phyloP scores from a whole-genome alignment of 2,329 filamentous ascomycete genomes.

The Knufia fluminis region DNA sequence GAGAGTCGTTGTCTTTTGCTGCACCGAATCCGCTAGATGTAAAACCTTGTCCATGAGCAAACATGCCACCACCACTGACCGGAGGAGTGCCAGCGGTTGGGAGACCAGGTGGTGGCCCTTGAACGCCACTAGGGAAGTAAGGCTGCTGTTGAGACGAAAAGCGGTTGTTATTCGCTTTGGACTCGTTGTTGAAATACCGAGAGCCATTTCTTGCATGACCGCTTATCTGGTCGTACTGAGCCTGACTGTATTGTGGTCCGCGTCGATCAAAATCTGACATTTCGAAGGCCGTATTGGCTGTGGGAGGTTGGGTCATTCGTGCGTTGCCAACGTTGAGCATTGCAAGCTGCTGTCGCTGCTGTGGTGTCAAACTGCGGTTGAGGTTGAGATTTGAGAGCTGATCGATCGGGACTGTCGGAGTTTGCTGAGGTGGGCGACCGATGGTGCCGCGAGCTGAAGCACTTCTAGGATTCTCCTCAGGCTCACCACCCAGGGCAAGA shows the following conservation, averaged over 20 bases:
- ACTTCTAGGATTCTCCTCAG: conserved; percentile 57
- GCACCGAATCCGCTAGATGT: conserved; percentile 53
- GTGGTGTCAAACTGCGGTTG: conserved; percentile 67
- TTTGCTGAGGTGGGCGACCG: conserved; percentile 68
- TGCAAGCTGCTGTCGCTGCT: conserved; percentile 66
- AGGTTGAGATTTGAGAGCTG: conserved; percentile 49
- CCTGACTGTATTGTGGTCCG: conserved; percentile 54
- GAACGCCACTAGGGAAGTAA: conserved; percentile 76
- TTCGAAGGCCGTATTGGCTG: conserved; percentile 22
- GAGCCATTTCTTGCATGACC: conserved; percentile 71
- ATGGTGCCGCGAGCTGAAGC: conserved; percentile 46
- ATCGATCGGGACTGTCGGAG: conserved; percentile 35
- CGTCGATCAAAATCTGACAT: conserved; percentile 42
- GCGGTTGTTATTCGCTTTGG: conserved; percentile 26
- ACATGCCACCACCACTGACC: conserved; percentile 69
- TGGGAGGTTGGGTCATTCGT: conserved; percentile 39
- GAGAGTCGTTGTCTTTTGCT: conserved; percentile 69
- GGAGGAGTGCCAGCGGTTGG: conserved; percentile 94
- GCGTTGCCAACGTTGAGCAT: conserved; percentile 52
- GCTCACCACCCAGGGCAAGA: conserved; percentile 82
- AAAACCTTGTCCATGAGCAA: conserved; percentile 80
- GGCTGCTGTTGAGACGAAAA: conserved; percentile 41
- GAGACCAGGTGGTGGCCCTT: conserved; percentile 85
- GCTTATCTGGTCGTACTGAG: conserved; percentile 46
- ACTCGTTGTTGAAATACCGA: conserved; percentile 78